These are phyloP conservation scores for Cyberlindnera suaveolens DNA, from an alignment of 805 yeast species.

Conservation along the genomic window DNA sequence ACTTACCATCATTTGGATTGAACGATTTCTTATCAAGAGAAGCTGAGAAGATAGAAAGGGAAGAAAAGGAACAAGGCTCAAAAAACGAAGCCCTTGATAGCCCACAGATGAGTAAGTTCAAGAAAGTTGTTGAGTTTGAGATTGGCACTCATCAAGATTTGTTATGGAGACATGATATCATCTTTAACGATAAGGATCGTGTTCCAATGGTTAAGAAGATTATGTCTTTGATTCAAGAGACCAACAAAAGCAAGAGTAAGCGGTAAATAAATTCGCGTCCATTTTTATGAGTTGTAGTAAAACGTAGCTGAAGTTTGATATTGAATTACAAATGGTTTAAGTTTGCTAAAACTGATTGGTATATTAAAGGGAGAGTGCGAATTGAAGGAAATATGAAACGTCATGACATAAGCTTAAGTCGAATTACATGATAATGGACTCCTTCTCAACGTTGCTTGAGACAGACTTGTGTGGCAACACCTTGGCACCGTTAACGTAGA, in stretches of 20 bases:
- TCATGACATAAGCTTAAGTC: background rate
- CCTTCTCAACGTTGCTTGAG: slow-evolving; percentile 93
- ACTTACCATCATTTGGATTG: slow-evolving; percentile 2
- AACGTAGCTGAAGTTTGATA: background rate
- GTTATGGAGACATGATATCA: slow-evolving; percentile 5
- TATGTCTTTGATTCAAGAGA: slow-evolving; percentile 7
- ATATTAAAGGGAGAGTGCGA: slow-evolving; percentile 9
- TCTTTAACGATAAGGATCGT: slow-evolving; percentile 4
- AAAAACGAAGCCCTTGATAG: slow-evolving; percentile 1
- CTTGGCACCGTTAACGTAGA: slow-evolving; percentile 98
- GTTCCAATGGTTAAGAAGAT: slow-evolving; percentile 8
- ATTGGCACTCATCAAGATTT: slow-evolving; percentile 10
- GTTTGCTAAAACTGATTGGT: background rate
- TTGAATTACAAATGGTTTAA: background rate
- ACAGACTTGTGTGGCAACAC: slow-evolving; percentile 98
- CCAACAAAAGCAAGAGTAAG: slow-evolving; percentile 1
- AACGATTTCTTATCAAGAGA: background rate
- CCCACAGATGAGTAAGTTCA: slow-evolving; percentile 4
- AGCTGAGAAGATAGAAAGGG: background rate
- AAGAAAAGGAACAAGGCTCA: background rate
- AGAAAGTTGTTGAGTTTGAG: slow-evolving; percentile 6
- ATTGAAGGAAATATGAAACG: background rate
- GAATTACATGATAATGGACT: slow-evolving; percentile 91
- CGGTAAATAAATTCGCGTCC: background rate
- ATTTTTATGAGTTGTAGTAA: background rate